These are phyloP conservation scores for Bipolaris victoriae DNA, from an alignment of 2,329 filamentous ascomycete genomes.

Conservation along the genomic window DNA sequence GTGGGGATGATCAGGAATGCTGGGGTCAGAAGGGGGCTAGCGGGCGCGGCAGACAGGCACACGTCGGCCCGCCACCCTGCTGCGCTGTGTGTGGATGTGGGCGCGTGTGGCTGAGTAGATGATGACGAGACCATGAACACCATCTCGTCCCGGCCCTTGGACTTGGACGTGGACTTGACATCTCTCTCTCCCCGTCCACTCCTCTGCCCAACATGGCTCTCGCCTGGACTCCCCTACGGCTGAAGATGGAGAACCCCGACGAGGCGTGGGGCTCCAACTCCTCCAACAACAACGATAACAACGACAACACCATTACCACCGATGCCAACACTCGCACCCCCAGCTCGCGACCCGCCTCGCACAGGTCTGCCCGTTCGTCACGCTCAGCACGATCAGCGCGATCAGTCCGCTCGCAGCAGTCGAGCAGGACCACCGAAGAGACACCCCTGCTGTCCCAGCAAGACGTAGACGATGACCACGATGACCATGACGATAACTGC, in stretches of 20 bases:
- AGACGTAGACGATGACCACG: constrained; percentile 31
- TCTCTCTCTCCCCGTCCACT: constrained; percentile 7
- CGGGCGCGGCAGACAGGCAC: constrained; percentile 16
- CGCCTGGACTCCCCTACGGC: constrained; percentile 16
- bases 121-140: constrained; percentile 24
- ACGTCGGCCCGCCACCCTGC: constrained; percentile 8
- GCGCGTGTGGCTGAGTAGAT: constrained; percentile 22
- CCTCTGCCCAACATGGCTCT: constrained; percentile 10
- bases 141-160: neutral
- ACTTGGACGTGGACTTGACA: neutral
- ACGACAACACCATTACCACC: neutral
- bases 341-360: constrained; percentile 48
- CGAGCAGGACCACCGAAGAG: constrained; percentile 46
- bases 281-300: constrained; percentile 9
- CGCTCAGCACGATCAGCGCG: constrained; percentile 42
- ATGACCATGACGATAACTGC: constrained; percentile 14
- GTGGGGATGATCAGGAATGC: constrained; percentile 5
- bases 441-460: constrained; percentile 49
- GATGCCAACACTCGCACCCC: constrained; percentile 36
- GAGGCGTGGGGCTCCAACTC: constrained; percentile 41
- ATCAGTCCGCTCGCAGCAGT: constrained; percentile 40
- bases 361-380: constrained; percentile 44
- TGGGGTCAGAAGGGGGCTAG: constrained; percentile 12
- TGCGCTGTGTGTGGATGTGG: too few relatives aligned
- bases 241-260: constrained; percentile 34